Evolutionary conservation across 2,329 filamentous ascomycete species (phyloP).

Genomic region (Pyrenophora graminea): DNA sequence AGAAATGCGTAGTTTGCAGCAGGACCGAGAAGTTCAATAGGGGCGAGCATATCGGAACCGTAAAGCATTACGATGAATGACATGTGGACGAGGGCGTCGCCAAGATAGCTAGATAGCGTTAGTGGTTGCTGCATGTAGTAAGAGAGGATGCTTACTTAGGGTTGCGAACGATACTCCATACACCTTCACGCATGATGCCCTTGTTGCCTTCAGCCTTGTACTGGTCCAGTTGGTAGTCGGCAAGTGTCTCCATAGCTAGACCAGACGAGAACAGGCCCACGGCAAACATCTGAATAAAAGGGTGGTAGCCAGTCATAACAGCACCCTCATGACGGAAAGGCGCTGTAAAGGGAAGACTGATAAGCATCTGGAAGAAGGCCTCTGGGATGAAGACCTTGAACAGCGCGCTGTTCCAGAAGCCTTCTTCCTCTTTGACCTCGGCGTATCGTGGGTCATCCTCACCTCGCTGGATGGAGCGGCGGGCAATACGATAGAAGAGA

Average conservation of each 20-base stretch:
- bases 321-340: slow-evolving; percentile 56
- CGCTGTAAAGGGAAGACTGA: slow-evolving; percentile 61
- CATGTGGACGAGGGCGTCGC: slow-evolving; percentile 62
- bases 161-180: slow-evolving; percentile 65
- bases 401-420: slow-evolving; percentile 63
- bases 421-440: slow-evolving; percentile 54
- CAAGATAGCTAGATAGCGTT: slow-evolving; percentile 58
- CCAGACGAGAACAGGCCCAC: slow-evolving; percentile 63
- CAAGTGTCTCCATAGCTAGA: slow-evolving; percentile 60
- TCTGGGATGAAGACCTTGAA: slow-evolving; percentile 62
- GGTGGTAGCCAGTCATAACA: slow-evolving; percentile 45
- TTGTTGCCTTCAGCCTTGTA: slow-evolving; percentile 52
- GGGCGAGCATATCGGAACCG: slow-evolving; percentile 59
- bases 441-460: slow-evolving; percentile 62
- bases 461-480: slow-evolving; percentile 55
- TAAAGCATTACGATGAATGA: slow-evolving; percentile 64
- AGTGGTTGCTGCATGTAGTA: not conserved
- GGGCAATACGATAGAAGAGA: slow-evolving; percentile 60
- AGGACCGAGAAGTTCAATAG: slow-evolving; percentile 60
- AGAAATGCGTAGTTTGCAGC: slow-evolving; percentile 64
- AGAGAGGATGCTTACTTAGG: slow-evolving; percentile 57
- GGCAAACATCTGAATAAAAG: slow-evolving; percentile 46
- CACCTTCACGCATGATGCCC: slow-evolving; percentile 58
- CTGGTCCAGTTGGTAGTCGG: slow-evolving; percentile 60
- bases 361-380: slow-evolving; percentile 60